Evolutionary conservation across 2,329 filamentous ascomycete genomes (phyloP).

Genomic region (Madurella fahalii): DNA sequence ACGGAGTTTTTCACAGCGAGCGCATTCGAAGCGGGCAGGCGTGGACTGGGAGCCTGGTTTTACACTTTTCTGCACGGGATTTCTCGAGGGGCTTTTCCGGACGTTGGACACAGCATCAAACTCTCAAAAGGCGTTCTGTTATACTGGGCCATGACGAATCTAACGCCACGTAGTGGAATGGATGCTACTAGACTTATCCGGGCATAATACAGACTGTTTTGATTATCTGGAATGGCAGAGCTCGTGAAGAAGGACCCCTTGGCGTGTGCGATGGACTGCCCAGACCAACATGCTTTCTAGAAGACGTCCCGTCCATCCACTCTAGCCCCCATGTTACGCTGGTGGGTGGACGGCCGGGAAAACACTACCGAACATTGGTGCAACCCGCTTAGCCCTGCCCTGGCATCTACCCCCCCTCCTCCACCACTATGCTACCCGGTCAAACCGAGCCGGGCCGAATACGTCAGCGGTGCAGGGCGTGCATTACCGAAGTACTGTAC

Average conservation of each 20-base stretch:
- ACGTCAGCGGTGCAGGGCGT: background rate
- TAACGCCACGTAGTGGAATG: background rate
- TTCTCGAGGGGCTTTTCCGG: background rate
- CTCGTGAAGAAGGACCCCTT: background rate
- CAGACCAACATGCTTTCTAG: background rate
- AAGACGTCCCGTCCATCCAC: background rate
- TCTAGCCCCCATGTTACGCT: background rate
- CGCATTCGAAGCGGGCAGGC: background rate
- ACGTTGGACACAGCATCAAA: background rate
- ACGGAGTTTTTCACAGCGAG: background rate
- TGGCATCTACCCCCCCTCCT: background rate
- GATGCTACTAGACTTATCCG: background rate
- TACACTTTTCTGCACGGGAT: background rate
- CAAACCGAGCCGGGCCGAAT: constrained; percentile 13
- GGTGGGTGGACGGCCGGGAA: background rate
- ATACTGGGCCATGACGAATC: background rate
- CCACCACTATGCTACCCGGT: background rate
- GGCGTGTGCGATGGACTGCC: background rate
- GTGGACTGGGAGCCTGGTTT: background rate
- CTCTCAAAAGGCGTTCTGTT: background rate
- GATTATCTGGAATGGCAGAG: background rate
- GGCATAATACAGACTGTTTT: background rate
- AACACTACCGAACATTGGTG: background rate
- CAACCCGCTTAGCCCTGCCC: background rate
- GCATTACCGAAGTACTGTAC: background rate